Evolutionary conservation across 148 eudicot genomes (phyloP), one percentile per base, ranked within the genome.

Genomic region (Rhododendron kiyosumense): DNA sequence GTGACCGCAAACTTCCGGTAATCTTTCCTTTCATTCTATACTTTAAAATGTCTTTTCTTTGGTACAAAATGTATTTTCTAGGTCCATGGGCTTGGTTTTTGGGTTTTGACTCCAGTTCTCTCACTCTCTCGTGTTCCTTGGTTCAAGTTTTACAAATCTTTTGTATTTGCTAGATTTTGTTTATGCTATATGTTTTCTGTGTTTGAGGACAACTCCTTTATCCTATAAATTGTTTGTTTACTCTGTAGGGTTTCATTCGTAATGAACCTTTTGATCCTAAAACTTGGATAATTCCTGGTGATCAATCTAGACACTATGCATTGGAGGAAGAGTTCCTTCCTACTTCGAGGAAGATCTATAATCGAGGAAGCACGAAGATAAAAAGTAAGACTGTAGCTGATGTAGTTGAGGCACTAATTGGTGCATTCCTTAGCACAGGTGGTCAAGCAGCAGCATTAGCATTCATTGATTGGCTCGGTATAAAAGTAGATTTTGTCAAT

Each of bases 401-500:
- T 89, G 98, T 91, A n/a, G 95, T 91, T 12, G 98, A 97, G 91
- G 99, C 99, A 78, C 79, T 97, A 61, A 95, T 97, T 77, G 99
- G 99, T 79, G 98, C 93, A 36, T 95, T 89, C 80, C 94, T 97
- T 28, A 93, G 92, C 81, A 61, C 91, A 1, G 93, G 92, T 20
- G 98, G 98, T 30, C 96, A 97, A 92, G 7, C n/a, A 32, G 95
- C 96, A 2, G 97, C 98, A 8, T 73, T 95, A 24, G 84, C 86
- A 17, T 95, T 97, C 61, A 90, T 97, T 98, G 80, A 85, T 38
- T 97, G 98, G 98, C 91, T 97, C 12, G 99, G 99, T 28, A 92
- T 97, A 36, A 86, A 89, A 65, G 94, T 93, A 14, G 96, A 94
- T 28, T 90, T 92, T 57, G 85, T 85, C 8, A 74, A 79, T 61